phyloP scores from a whole-genome alignment of 345 rosid species.

The Eucalyptus polybractea region DNA sequence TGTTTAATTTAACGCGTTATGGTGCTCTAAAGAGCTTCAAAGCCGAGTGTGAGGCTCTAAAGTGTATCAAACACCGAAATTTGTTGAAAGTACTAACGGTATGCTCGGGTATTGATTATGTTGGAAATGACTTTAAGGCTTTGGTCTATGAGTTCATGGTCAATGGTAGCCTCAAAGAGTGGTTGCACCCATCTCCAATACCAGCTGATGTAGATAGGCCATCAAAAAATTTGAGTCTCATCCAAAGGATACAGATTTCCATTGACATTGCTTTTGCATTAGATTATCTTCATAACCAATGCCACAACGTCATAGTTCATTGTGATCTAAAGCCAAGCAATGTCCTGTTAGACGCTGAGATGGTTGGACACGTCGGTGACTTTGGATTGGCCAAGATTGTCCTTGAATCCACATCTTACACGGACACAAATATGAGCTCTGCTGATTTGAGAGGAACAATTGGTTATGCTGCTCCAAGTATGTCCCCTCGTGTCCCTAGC shows the following conservation, averaged over 20 bases:
- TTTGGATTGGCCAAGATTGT: background rate
- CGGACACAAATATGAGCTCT: background rate
- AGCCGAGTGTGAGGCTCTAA: background rate
- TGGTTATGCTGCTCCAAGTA: background rate
- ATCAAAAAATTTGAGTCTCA: background rate
- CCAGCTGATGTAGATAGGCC: background rate
- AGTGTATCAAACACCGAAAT: background rate
- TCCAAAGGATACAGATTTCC: background rate
- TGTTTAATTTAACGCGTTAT: background rate
- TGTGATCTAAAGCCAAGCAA: background rate
- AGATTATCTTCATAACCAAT: constrained; percentile 1
- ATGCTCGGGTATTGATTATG: background rate
- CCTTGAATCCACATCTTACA: background rate
- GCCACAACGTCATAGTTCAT: background rate
- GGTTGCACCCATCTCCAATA: background rate
- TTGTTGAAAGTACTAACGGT: background rate
- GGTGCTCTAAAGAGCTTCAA: background rate
- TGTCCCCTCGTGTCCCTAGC: background rate
- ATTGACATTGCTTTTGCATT: background rate
- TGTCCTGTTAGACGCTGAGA: background rate
- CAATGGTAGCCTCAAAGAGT: background rate
- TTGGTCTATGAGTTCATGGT: background rate
- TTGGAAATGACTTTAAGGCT: background rate
- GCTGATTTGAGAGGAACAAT: background rate
- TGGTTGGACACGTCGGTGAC: background rate